A percentile compares a stretch with the other conserved stretches of the same genome.
Conservation (phyloP, 2,329 filamentous ascomycete genomes). For the Venturia asperata region DNA sequence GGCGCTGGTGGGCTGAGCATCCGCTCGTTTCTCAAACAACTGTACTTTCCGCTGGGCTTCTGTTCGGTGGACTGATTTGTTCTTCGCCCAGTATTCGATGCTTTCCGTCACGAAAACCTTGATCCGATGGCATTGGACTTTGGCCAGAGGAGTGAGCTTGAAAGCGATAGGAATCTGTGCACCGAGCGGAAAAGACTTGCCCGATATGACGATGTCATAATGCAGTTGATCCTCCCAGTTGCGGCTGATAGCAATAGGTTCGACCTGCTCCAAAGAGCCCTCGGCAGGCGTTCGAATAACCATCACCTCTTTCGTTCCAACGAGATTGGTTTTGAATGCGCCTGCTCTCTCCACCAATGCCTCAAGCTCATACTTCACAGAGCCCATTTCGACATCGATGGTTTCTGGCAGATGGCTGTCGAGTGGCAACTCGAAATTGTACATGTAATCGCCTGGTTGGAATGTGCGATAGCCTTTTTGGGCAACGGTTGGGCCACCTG, state of each 20-base stretch:
- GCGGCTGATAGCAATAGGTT: constrained; percentile 86
- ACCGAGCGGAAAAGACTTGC: constrained; percentile 87
- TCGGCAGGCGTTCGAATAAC: constrained; percentile 82
- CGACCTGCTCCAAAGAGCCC: constrained; percentile 80
- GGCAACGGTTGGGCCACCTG: constrained; percentile 49
- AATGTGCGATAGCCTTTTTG: constrained; percentile 84
- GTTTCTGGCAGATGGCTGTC: constrained; percentile 76
- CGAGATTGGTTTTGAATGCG: constrained; percentile 80
- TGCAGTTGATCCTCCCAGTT: constrained; percentile 94
- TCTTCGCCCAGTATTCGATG: constrained; percentile 82
- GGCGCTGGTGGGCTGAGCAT: constrained; percentile 63
- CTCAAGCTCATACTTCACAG: constrained; percentile 81
- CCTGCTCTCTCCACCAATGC: constrained; percentile 78
- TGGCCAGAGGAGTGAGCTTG: constrained; percentile 84
- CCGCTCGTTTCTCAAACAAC: constrained; percentile 80
- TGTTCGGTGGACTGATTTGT: constrained; percentile 76
- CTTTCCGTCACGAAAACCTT: constrained; percentile 89
- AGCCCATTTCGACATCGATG: constrained; percentile 77
- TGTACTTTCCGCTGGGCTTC: constrained; percentile 78
- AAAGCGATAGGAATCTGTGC: constrained; percentile 86
- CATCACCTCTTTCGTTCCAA: constrained; percentile 72
- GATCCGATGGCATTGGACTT: constrained; percentile 87
- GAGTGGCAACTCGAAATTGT: constrained; percentile 75
- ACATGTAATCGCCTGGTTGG: constrained; percentile 64
- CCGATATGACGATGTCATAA: constrained; percentile 93